Conservation (phyloP, 495 filamentous ascomycete species). For the Evernia prunastri region DNA sequence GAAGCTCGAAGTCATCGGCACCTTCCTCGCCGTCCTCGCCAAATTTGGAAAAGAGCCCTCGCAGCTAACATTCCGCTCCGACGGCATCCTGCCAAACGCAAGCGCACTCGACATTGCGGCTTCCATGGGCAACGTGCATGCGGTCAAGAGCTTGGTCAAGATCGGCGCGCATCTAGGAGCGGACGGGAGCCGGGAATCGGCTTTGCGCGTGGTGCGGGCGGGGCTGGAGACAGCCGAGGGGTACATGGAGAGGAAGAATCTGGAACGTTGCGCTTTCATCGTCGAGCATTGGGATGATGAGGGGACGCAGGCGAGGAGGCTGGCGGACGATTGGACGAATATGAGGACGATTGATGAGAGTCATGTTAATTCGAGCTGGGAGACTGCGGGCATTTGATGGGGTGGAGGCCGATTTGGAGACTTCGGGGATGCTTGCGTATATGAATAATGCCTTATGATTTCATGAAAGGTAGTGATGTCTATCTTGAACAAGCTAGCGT, state of each 20-base stretch:
- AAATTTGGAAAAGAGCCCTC: too few species aligned
- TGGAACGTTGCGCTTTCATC: constrained; percentile 26
- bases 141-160: constrained; percentile 27
- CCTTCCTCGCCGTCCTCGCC: constrained; percentile 20
- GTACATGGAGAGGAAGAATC: constrained; percentile 21
- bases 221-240: constrained; percentile 7
- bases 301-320: constrained; percentile 6
- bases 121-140: constrained; percentile 23
- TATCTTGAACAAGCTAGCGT: too few species aligned
- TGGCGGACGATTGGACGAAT: constrained; percentile 29
- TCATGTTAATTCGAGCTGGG: constrained; percentile 24
- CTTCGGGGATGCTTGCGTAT: too few species aligned
- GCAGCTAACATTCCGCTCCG: constrained; percentile 24
- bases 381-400: too few species aligned
- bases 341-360: constrained; percentile 26
- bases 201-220: neutral
- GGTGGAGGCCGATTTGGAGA: too few species aligned
- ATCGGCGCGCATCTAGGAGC: constrained; percentile 19
- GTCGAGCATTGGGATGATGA: constrained; percentile 27
- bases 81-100: constrained; percentile 20
- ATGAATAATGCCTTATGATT: too few species aligned
- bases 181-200: constrained; percentile 7
- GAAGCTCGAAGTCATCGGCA: constrained; percentile 27
- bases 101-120: constrained; percentile 27
- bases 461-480: too few species aligned